These are phyloP conservation scores for Fusarium miscanthi DNA, from an alignment of 2,329 filamentous ascomycete species.

Conservation along the genomic window DNA sequence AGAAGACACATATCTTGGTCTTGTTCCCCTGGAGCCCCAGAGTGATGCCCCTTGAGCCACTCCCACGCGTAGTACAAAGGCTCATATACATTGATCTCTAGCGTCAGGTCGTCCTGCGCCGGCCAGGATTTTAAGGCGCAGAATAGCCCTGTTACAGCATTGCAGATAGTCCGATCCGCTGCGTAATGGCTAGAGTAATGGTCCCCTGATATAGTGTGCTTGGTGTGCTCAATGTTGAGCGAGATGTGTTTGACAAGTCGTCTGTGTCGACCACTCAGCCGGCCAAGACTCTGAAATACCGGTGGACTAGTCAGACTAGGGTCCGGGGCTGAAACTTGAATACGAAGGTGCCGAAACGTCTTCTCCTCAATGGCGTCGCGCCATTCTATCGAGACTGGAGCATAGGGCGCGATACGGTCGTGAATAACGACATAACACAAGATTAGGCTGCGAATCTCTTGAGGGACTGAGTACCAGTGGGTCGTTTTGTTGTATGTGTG, in stretches of 20 bases:
- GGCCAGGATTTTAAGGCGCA: neutral
- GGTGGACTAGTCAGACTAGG: accelerated
- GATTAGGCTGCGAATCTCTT: neutral
- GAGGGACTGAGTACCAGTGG: neutral
- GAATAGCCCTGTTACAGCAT: neutral
- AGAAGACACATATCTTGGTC: neutral
- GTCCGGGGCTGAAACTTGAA: neutral
- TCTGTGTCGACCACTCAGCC: accelerated
- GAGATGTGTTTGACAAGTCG: neutral
- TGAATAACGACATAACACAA: neutral
- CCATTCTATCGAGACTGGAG: neutral
- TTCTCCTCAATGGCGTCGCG: neutral
- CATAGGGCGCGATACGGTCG: neutral
- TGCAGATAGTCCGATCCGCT: neutral
- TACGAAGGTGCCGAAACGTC: neutral
- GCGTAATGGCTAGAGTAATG: accelerated
- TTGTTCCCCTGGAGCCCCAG: neutral
- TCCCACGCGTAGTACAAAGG: neutral
- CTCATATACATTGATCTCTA: neutral
- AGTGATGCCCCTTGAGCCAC: neutral
- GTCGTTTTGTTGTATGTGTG: neutral
- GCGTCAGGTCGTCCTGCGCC: neutral
- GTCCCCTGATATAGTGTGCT: too few relatives aligned
- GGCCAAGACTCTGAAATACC: neutral
- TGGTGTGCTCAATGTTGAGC: neutral